A percentile compares a stretch with the other conserved stretches of the same genome.
Evolutionary conservation across 331 rosid genomes (phyloP).

Genomic region (Pyrus hybrid): DNA sequence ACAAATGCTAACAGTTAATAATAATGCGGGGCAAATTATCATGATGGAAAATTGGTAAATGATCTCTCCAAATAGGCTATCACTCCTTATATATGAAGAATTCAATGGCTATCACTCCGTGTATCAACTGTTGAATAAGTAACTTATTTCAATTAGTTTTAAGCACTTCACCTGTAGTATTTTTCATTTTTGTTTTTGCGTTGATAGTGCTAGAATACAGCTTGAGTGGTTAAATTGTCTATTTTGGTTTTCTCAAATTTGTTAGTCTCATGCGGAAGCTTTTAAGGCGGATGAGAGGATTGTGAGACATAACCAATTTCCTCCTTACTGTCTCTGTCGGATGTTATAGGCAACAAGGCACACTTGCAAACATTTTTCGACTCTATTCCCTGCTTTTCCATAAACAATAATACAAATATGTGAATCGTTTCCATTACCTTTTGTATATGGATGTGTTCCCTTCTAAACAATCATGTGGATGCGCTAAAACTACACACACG

Average conservation of each 20-base stretch:
- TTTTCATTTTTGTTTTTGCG: background rate
- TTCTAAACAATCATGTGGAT: background rate
- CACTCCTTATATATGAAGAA: background rate
- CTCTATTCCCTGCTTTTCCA: background rate
- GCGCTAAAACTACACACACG: background rate
- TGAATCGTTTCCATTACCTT: background rate
- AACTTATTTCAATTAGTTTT: background rate
- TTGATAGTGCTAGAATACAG: background rate
- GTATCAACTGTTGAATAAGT: background rate
- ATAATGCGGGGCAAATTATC: background rate
- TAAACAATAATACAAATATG: background rate
- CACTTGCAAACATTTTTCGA: background rate
- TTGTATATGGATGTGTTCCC: background rate
- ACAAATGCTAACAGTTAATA: background rate
- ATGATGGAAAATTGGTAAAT: background rate
- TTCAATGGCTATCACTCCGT: background rate
- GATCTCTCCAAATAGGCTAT: background rate
- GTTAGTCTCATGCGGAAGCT: background rate
- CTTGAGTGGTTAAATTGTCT: background rate
- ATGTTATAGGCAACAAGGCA: background rate
- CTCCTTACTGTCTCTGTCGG: background rate
- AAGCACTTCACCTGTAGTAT: background rate
- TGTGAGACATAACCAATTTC: background rate
- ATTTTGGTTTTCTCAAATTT: background rate
- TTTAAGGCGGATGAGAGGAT: background rate